Percentiles rank a stretch among this genome's conserved stretches.
Conservation (phyloP, 139 green algal species). For the Chlamydomonas asymmetrica region DNA sequence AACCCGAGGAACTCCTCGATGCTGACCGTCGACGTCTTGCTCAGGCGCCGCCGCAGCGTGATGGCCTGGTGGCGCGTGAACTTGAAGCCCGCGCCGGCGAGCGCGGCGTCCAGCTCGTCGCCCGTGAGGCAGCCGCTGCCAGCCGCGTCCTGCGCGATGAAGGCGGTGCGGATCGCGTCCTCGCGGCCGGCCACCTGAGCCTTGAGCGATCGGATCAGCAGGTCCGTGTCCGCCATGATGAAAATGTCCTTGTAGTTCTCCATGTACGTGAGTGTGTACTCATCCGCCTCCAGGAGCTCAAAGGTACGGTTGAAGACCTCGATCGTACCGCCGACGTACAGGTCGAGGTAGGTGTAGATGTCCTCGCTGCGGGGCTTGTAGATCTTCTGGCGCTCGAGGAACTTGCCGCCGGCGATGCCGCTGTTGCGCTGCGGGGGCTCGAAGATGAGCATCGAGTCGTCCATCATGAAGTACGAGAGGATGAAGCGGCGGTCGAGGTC, state of each 20-base stretch:
- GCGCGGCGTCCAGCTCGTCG: constrained; percentile 49
- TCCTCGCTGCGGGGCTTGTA: constrained; percentile 62
- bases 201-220: constrained; percentile 37
- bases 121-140: constrained; percentile 43
- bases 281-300: constrained; percentile 81
- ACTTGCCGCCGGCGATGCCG: constrained; percentile 88
- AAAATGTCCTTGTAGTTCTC: constrained; percentile 84
- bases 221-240: constrained; percentile 64
- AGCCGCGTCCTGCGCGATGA: constrained; percentile 60
- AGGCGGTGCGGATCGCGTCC: constrained; percentile 51
- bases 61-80: constrained; percentile 74
- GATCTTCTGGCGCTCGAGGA: constrained; percentile 78
- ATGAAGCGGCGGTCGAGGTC: constrained; percentile 78
- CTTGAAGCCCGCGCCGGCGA: constrained; percentile 51
- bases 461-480: constrained; percentile 87
- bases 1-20: constrained; percentile 58
- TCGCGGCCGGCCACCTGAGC: constrained; percentile 52
- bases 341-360: constrained; percentile 76
- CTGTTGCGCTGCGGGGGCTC: constrained; percentile 85
- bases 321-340: constrained; percentile 76
- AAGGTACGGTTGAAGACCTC: constrained; percentile 79
- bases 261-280: constrained; percentile 88
- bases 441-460: constrained; percentile 88
- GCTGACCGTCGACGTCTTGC: constrained; percentile 43
- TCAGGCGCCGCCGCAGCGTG: constrained; percentile 54